Evolutionary conservation across 2,329 filamentous ascomycete genomes (phyloP).

Genomic region (Pyrenophora seminiperda): DNA sequence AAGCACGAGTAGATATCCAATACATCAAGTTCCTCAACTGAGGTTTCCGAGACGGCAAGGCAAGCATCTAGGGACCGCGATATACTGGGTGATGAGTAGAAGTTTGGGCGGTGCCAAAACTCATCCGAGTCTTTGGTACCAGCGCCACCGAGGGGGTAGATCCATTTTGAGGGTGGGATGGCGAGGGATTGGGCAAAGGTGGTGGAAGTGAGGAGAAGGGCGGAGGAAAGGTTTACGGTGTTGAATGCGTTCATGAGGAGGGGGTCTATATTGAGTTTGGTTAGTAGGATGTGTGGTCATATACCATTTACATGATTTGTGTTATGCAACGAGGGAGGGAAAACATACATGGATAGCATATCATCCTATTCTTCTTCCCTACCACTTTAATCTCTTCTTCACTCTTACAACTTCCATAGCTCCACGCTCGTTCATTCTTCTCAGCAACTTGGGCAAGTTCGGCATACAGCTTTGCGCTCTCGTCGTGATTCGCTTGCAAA

Average conservation of each 20-base stretch:
- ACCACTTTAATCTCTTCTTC: conserved; percentile 61
- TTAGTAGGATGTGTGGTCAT: too few relatives aligned
- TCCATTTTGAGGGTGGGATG: conserved; percentile 62
- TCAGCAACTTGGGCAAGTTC: conserved; percentile 64
- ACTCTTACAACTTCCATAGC: conserved; percentile 56
- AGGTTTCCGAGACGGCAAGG: conserved; percentile 55
- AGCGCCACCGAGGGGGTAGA: conserved; percentile 68
- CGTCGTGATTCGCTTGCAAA: conserved; percentile 60
- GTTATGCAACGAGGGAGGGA: not conserved
- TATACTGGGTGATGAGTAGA: conserved; percentile 63
- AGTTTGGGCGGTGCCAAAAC: conserved; percentile 69
- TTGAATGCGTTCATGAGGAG: conserved; percentile 75
- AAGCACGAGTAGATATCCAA: conserved; percentile 73
- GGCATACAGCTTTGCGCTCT: conserved; percentile 65
- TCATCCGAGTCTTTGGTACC: conserved; percentile 63
- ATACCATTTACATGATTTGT: too few relatives aligned
- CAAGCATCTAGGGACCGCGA: conserved; percentile 62
- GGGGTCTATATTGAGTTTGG: conserved; percentile 56
- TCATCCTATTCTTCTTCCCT: conserved; percentile 66
- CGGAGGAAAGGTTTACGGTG: conserved; percentile 67
- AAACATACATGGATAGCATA: conserved; percentile 67
- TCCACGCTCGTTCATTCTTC: conserved; percentile 63
- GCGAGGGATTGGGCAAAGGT: conserved; percentile 60
- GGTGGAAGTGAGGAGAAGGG: conserved; percentile 64
- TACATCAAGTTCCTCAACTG: conserved; percentile 60